phyloP scores from a whole-genome alignment of 352 stramenopile species.

The Globisporangium acanthophoron region DNA sequence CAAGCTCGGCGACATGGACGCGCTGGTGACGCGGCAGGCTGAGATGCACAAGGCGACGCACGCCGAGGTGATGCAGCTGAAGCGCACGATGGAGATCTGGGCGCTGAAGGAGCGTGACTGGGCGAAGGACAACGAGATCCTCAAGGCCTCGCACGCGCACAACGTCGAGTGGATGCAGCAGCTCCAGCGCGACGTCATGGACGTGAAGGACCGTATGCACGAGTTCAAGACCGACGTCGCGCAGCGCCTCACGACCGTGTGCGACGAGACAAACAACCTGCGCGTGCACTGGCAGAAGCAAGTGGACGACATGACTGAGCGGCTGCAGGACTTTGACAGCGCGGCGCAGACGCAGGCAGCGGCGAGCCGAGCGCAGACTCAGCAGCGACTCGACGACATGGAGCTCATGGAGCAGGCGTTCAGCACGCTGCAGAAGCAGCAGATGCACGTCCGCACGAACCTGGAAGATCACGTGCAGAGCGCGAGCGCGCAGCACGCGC shows the following conservation, averaged over 20 bases:
- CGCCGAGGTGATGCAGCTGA: slow-evolving; percentile 64
- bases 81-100: slow-evolving; percentile 77
- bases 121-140: slow-evolving; percentile 83
- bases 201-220: slow-evolving; percentile 71
- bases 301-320: slow-evolving; percentile 54
- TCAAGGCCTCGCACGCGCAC: slow-evolving; percentile 76
- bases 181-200: slow-evolving; percentile 74
- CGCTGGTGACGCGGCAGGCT: slow-evolving; percentile 41
- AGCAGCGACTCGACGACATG: slow-evolving; percentile 63
- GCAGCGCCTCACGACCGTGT: slow-evolving; percentile 45
- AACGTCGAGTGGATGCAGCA: slow-evolving; percentile 87
- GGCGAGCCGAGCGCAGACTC: slow-evolving; percentile 33
- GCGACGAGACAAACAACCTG: slow-evolving; percentile 61
- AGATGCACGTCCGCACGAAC: slow-evolving; percentile 41
- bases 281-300: slow-evolving; percentile 69
- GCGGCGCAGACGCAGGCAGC: slow-evolving; percentile 32
- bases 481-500: slow-evolving; percentile 25
- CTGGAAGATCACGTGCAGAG: slow-evolving; percentile 50
- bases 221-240: slow-evolving; percentile 56
- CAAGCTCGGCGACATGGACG: slow-evolving; percentile 55
- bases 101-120: slow-evolving; percentile 77
- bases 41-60: slow-evolving; percentile 61
- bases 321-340: slow-evolving; percentile 49
- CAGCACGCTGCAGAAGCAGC: slow-evolving; percentile 58
- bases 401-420: slow-evolving; percentile 75